A percentile compares a stretch with the other conserved stretches of the same genome.
These are phyloP conservation scores for Xerophyta viscosa DNA, from an alignment of 106 monocot genomes.

Conservation along the genomic window DNA sequence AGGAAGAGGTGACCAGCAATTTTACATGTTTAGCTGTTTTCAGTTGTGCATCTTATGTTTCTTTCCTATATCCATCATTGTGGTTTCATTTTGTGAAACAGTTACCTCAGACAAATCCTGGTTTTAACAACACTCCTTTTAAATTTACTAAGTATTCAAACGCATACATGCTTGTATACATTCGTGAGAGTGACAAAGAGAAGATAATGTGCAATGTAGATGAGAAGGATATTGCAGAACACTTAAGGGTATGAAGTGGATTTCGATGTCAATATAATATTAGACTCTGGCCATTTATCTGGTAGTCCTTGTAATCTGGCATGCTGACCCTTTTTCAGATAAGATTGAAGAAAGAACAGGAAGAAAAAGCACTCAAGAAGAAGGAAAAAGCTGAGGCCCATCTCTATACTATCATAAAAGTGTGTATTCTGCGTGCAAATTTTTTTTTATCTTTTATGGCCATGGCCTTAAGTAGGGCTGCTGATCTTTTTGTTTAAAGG, in stretches of 20 bases:
- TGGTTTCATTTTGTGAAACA: constrained; percentile 14
- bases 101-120: constrained; percentile 92
- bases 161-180: constrained; percentile 99
- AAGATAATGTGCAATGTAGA: constrained; percentile 98
- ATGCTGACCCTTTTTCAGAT: constrained; percentile 34
- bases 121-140: constrained; percentile 91
- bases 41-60: neutral
- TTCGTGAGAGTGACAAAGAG: constrained; percentile 98
- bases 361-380: constrained; percentile 98
- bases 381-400: constrained; percentile 99
- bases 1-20: constrained; percentile 74
- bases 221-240: constrained; percentile 99
- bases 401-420: constrained; percentile 97
- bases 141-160: constrained; percentile 99
- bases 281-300: neutral
- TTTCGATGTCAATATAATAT: neutral
- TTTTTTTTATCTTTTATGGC: neutral
- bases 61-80: constrained; percentile 5
- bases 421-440: constrained; percentile 13
- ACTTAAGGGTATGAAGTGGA: constrained; percentile 56
- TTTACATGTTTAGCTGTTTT: neutral
- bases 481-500: no score
- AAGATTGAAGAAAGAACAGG: constrained; percentile 98
- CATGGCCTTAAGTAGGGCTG: neutral
- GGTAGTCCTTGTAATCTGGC: neutral